Evolutionary conservation across 2,329 filamentous ascomycete genomes (phyloP).

Genomic region (Stachybotrys chartarum): DNA sequence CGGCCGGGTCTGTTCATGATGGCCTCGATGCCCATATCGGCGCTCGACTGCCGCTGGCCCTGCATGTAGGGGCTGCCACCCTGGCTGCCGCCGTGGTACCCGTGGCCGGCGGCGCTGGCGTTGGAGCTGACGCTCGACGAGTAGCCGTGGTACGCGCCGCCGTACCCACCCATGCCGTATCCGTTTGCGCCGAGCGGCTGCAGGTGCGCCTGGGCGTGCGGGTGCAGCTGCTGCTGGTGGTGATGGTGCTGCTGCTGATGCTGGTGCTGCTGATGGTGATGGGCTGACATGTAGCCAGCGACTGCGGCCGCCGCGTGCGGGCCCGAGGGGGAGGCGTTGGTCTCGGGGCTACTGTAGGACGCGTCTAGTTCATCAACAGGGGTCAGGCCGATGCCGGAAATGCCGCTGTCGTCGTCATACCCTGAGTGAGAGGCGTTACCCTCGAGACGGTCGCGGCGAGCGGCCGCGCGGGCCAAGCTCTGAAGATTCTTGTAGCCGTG

Average conservation of each 20-base stretch:
- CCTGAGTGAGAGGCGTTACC: conserved; percentile 28
- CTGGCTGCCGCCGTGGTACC: conserved; percentile 22
- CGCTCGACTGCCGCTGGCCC: conserved; percentile 42
- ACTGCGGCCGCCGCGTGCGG: conserved; percentile 32
- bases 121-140: conserved; percentile 47
- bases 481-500: conserved; percentile 77
- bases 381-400: conserved; percentile 54
- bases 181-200: conserved; percentile 13
- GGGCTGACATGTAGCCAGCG: conserved; percentile 11
- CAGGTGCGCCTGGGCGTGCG: conserved; percentile 12
- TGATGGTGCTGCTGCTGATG: conserved; percentile 16
- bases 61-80: conserved; percentile 40
- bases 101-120: conserved; percentile 24
- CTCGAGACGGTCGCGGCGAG: conserved; percentile 57
- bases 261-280: conserved; percentile 17
- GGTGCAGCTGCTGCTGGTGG: conserved; percentile 15
- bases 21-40: conserved; percentile 54
- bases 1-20: conserved; percentile 46
- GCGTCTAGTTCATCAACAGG: conserved; percentile 53
- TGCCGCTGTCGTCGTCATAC: conserved; percentile 65
- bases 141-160: conserved; percentile 33
- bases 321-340: conserved; percentile 35
- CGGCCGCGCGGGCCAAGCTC: conserved; percentile 57
- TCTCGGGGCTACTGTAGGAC: conserved; percentile 49
- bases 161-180: conserved; percentile 14